Conservation (phyloP, 163 green algal genomes). For the Trebouxiophyceae sp. region DNA sequence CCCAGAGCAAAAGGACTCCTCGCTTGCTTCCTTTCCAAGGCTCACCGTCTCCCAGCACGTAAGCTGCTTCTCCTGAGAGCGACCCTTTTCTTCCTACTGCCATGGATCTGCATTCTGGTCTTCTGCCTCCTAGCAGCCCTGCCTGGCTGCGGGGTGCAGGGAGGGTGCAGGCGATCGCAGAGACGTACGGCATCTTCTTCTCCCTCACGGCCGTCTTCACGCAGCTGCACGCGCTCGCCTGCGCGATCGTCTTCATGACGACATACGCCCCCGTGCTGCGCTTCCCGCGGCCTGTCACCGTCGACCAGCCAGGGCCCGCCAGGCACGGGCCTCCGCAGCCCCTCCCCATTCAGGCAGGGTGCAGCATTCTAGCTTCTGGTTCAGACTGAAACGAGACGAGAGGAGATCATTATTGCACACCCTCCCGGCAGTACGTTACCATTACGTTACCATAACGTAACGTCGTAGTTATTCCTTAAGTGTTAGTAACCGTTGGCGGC, state of each 20-base stretch:
- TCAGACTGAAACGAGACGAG: no score
- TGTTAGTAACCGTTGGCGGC: neutral
- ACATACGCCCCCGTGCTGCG: conserved; percentile 4
- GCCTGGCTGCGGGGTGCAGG: no score
- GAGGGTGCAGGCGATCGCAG: conserved; percentile 3
- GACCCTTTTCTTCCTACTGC: no score
- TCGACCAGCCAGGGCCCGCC: neutral
- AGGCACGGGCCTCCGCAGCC: neutral
- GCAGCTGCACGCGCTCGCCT: conserved; percentile 15
- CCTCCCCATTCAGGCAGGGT: neutral
- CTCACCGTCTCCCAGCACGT: no score
- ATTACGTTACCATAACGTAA: no score
- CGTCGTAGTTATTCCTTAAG: neutral
- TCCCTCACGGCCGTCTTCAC: conserved; percentile 11
- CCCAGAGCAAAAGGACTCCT: neutral
- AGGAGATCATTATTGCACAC: no score
- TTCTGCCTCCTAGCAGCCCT: no score
- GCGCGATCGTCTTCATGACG: conserved; percentile 18
- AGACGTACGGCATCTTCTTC: conserved; percentile 18
- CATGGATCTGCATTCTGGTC: no score
- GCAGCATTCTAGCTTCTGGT: neutral
- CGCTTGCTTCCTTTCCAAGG: no score
- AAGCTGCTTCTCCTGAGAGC: no score
- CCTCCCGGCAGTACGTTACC: no score
- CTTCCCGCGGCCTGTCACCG: neutral